These are phyloP conservation scores for Malassezia dermatis DNA, from an alignment of 1,284 basidiomycete species.

Conservation along the genomic window DNA sequence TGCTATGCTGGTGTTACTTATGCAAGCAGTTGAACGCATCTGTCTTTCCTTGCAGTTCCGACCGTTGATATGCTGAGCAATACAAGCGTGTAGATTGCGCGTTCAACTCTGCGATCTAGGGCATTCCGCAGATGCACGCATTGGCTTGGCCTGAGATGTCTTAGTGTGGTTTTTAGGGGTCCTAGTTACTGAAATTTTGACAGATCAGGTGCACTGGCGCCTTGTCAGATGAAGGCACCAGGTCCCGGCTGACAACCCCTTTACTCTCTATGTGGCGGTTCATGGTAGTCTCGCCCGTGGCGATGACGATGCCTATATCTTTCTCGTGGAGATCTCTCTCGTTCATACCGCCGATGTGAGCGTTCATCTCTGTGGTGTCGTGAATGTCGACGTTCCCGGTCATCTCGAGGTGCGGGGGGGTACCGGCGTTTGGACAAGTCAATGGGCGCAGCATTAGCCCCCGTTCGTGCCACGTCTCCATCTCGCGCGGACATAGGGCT, in stretches of 20 bases:
- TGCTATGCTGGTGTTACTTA: not conserved
- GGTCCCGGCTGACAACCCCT: not conserved
- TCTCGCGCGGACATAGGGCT: not conserved
- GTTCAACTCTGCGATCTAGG: not conserved
- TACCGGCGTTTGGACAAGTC: slow-evolving; percentile 12
- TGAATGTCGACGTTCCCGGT: not conserved
- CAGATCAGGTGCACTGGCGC: not conserved
- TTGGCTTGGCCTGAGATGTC: not conserved
- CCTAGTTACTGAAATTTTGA: not conserved
- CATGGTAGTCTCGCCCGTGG: not conserved
- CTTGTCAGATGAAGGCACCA: not conserved
- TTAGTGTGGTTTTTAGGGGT: not conserved
- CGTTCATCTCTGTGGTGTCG: not conserved
- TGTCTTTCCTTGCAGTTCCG: not conserved
- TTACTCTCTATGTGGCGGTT: not conserved
- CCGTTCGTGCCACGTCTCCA: not conserved
- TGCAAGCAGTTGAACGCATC: not conserved
- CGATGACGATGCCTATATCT: not conserved
- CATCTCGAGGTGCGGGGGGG: not conserved
- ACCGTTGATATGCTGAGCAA: not conserved
- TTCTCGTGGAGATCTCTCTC: not conserved
- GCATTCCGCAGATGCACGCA: not conserved
- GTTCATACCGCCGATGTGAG: not conserved
- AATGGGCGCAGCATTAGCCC: slow-evolving; percentile 15
- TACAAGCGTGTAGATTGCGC: not conserved